A percentile compares a stretch with the other conserved stretches of the same genome.
Conservation (phyloP, 768 basidiomycete species). For the Hirschioporus abietinus region DNA sequence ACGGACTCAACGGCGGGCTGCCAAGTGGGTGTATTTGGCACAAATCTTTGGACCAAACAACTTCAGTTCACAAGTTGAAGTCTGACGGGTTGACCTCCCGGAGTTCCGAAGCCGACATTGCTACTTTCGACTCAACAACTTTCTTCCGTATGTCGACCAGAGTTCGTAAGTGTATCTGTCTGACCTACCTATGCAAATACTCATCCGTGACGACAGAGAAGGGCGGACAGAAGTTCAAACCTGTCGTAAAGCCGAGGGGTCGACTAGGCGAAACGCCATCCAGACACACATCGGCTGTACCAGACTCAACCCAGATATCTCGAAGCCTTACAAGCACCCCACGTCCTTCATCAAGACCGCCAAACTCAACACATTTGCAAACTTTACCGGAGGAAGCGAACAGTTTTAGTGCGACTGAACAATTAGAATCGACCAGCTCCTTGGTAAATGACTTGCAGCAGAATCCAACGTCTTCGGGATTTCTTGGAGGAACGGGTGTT, state of each 20-base stretch:
- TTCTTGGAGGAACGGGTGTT: not conserved
- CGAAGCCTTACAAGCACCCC: not conserved
- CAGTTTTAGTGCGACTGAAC: not conserved
- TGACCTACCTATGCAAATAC: not conserved
- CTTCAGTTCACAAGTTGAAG: no score
- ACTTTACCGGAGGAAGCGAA: not conserved
- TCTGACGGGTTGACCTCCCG: constrained; percentile 15
- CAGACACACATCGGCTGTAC: constrained; percentile 18
- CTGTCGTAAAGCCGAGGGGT: constrained; percentile 52
- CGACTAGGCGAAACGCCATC: constrained; percentile 25
- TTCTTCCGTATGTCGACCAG: constrained; percentile 34
- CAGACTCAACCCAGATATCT: constrained; percentile 9
- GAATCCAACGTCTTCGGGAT: not conserved
- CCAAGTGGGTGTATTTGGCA: constrained; percentile 5
- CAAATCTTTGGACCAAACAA: constrained; percentile 11
- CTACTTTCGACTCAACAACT: not conserved
- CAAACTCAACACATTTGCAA: not conserved
- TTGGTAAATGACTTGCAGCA: not conserved
- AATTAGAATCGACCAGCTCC: not conserved
- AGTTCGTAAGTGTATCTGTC: constrained; percentile 49
- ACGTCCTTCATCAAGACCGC: not conserved
- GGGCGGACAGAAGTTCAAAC: constrained; percentile 63
- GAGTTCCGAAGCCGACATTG: constrained; percentile 1
- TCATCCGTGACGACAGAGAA: constrained; percentile 44
- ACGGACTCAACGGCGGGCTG: no score